Percentiles rank a stretch among this genome's conserved stretches.
phyloP scores from a whole-genome alignment of 202 grass and related monocot species.

The Cymbopogon flexuosus region DNA sequence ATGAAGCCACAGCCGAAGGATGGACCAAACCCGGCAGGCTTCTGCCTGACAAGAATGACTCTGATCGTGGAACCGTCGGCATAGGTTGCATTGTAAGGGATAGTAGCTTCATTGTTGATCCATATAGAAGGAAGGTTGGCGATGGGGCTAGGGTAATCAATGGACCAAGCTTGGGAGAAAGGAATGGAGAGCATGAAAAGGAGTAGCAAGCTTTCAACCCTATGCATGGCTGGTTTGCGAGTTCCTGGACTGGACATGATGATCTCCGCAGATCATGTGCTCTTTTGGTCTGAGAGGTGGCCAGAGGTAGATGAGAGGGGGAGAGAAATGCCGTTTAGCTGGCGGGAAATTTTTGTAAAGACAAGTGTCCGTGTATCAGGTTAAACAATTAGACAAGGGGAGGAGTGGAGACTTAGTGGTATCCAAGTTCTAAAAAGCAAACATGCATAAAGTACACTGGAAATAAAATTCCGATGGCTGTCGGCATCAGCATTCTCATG shows the following conservation, averaged over 20 bases:
- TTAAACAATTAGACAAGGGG: constrained; percentile 27
- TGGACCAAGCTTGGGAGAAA: constrained; percentile 31
- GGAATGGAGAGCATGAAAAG: constrained; percentile 15
- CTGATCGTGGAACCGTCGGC: constrained; percentile 34
- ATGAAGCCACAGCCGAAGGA: constrained; percentile 64
- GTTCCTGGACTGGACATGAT: constrained; percentile 31
- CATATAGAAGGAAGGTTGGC: constrained; percentile 44
- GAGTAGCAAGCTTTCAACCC: constrained; percentile 19
- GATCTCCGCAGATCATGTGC: constrained; percentile 28
- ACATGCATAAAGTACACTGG: not conserved
- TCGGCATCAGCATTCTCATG: not conserved
- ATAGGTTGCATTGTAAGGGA: constrained; percentile 36
- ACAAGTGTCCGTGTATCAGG: not conserved
- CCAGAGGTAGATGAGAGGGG: not conserved
- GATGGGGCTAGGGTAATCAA: constrained; percentile 48
- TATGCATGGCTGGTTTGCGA: constrained; percentile 7
- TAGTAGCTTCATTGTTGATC: constrained; percentile 49
- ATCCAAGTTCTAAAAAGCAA: constrained; percentile 5
- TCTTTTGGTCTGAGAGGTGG: constrained; percentile 17
- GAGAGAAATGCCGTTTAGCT: not conserved
- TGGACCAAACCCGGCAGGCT: constrained; percentile 31
- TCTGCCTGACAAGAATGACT: constrained; percentile 56
- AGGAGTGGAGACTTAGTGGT: constrained; percentile 44
- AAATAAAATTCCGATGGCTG: not conserved
- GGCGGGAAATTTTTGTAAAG: constrained; percentile 18